phyloP scores from a whole-genome alignment of 768 basidiomycete species.

The Tricholoma bakamatsutake region DNA sequence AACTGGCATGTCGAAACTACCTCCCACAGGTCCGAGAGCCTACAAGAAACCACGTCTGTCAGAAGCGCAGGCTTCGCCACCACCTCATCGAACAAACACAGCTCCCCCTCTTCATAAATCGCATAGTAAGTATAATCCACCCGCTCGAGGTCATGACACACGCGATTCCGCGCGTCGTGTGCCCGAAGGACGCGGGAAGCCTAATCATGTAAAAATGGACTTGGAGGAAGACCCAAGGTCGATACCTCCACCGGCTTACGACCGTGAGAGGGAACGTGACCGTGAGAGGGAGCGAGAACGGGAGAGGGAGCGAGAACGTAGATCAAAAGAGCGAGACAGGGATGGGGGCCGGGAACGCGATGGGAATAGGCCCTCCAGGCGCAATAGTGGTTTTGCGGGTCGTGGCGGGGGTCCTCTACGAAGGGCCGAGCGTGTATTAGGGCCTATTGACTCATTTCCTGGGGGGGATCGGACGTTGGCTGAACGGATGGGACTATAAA shows the following conservation, averaged over 20 bases:
- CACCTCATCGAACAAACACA: conserved; percentile 21
- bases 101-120: conserved; percentile 24
- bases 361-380: conserved; percentile 22
- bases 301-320: conserved; percentile 35
- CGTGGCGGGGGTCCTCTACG: conserved; percentile 28
- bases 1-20: conserved; percentile 40
- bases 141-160: conserved; percentile 12
- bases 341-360: conserved; percentile 29
- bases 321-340: conserved; percentile 26
- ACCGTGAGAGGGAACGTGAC: conserved; percentile 24
- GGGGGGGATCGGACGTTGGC: conserved; percentile 75
- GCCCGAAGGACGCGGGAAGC: conserved; percentile 18
- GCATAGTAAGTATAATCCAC: conserved; percentile 8
- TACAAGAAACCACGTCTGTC: conserved; percentile 76
- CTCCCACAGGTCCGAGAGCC: conserved; percentile 76
- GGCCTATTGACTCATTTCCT: conserved; percentile 27
- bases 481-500: conserved; percentile 75
- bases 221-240: conserved; percentile 47
- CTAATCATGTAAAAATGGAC: conserved; percentile 40
- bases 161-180: conserved; percentile 21
- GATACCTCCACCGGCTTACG: conserved; percentile 32
- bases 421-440: conserved; percentile 28
- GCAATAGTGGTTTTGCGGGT: conserved; percentile 40
- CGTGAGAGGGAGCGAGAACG: conserved; percentile 33
- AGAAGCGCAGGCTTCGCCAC: conserved; percentile 36